Conservation (phyloP, 495 filamentous ascomycete genomes). For the Lophiostoma macrostomum region DNA sequence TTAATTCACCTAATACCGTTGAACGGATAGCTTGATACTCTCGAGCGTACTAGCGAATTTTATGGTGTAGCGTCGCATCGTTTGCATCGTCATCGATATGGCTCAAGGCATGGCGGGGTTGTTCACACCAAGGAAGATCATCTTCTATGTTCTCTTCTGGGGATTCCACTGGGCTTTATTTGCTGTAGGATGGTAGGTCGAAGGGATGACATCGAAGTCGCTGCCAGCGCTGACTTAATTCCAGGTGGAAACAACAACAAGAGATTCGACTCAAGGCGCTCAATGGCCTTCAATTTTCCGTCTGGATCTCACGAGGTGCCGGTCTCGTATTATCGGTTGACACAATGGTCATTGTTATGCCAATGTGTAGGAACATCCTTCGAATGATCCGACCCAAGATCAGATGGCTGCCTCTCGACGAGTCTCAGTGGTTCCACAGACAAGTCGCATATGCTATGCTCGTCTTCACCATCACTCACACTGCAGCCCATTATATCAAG, state of each 20-base stretch:
- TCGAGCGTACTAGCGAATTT: too few species aligned
- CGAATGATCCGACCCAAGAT: constrained; percentile 82
- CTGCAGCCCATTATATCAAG: constrained; percentile 89
- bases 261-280: constrained; percentile 67
- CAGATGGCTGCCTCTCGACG: constrained; percentile 84
- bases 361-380: constrained; percentile 90
- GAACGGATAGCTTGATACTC: too few species aligned
- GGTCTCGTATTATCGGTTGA: constrained; percentile 80
- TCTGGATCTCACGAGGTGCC: constrained; percentile 94
- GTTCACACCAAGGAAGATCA: constrained; percentile 35
- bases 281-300: constrained; percentile 80
- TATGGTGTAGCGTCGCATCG: too few species aligned
- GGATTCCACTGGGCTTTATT: constrained; percentile 78
- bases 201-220: too few species aligned
- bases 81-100: constrained; percentile 21
- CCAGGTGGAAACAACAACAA: constrained; percentile 71
- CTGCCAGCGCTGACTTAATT: constrained; percentile 24
- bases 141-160: constrained; percentile 88
- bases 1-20: constrained; percentile 32
- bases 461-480: constrained; percentile 76
- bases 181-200: constrained; percentile 77
- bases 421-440: constrained; percentile 94
- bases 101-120: constrained; percentile 4
- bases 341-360: constrained; percentile 80
- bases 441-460: constrained; percentile 90